Evolutionary conservation across 345 rosid genomes (phyloP), one percentile per base, ranked within the genome.

Genomic region (Dipteronia dyeriana): DNA sequence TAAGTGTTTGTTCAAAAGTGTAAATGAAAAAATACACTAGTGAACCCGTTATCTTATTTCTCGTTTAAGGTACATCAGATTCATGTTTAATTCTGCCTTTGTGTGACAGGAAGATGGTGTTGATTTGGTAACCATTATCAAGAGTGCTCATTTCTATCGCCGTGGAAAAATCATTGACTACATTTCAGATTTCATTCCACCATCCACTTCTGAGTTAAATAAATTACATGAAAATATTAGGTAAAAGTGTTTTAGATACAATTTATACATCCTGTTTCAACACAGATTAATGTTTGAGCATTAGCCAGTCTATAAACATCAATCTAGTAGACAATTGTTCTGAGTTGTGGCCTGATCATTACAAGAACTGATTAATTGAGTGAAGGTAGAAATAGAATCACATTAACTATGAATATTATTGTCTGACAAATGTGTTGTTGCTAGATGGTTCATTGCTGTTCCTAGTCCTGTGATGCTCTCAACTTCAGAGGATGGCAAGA

Each of bases 91-190:
- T 34, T 5, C 38, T 34, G 38, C 38, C 38, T 34, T 34, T 34
- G 38, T 64, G 20, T 75, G 31, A 19, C 78, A 75, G 70, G 77
- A 74, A 29, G 70, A 74, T 19, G 70, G 77, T 12, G 34, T 65
- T 64, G 63, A 65, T 75, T 31, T 65, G 83, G 86, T 90, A 76
- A 86, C 86, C 72, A 75, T 85, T 77, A 89, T 92, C 76, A 92
- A 88, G 81, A 92, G 90, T 79, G 82, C 93, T 76, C 41, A 78
- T 61, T 81, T 85, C 41, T 91, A 90, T 83, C 92, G 93, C 62
- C 92, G 84, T 29, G 85, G 89, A 66, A 77, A 82, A 78, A 66
- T 31, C 63, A 83, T 67, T 2, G 91, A 91, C 71, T 82, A 76
- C 59, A 69, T 86, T 68, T 80, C 82, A 38, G 92, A 91, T 84